These are phyloP conservation scores for Venturia nashicola DNA, from an alignment of 2,329 filamentous ascomycete genomes.

Conservation along the genomic window DNA sequence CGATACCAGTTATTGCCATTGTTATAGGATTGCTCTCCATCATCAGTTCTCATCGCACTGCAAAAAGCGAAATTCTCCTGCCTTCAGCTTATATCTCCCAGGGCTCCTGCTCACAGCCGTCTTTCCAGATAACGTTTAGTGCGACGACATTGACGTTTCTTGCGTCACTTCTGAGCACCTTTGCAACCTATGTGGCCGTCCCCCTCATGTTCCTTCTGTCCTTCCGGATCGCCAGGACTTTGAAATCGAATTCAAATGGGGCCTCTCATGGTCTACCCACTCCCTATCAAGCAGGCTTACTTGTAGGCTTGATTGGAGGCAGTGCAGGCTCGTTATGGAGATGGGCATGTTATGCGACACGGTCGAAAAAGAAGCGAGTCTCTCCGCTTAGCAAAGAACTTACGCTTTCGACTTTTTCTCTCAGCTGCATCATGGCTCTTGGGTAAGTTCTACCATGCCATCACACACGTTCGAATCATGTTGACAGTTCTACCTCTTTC, in stretches of 20 bases:
- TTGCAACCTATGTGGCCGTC: background rate
- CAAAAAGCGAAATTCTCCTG: background rate
- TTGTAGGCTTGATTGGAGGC: background rate
- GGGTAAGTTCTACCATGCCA: background rate
- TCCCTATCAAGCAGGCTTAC: background rate
- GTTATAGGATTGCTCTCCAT: background rate
- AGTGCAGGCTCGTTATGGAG: background rate
- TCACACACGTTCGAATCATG: background rate
- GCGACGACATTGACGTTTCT: background rate
- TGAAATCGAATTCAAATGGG: background rate
- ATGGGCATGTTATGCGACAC: background rate
- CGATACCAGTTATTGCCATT: background rate
- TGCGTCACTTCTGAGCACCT: background rate
- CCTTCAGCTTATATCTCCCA: background rate
- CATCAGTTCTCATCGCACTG: background rate
- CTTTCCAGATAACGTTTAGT: background rate
- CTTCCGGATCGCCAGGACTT: background rate
- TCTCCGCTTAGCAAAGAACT: background rate
- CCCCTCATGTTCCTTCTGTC: background rate
- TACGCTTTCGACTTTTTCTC: background rate
- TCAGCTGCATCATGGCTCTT: background rate
- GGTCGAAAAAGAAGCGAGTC: background rate
- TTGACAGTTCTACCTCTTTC: background rate
- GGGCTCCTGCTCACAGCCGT: background rate
- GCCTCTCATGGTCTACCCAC: background rate